A percentile compares a stretch with the other conserved stretches of the same genome.
Conservation (phyloP, 495 filamentous ascomycete species). For the Astrothelium macrocarpum region DNA sequence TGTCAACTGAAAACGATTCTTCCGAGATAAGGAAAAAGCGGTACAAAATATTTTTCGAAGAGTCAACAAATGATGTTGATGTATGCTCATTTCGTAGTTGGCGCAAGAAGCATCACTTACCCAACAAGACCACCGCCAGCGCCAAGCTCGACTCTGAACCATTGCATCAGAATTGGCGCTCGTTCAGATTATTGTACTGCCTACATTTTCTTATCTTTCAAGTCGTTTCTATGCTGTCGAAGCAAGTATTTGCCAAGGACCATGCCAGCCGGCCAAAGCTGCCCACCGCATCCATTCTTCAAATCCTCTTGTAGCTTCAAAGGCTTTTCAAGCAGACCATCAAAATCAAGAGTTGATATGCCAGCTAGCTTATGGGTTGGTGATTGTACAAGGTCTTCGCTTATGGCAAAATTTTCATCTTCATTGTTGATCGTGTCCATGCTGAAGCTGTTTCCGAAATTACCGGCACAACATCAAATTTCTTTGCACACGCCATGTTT, state of each 20-base stretch:
- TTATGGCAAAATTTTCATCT: constrained; percentile 39
- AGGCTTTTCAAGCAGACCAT: constrained; percentile 56
- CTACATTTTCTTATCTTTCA: constrained; percentile 64
- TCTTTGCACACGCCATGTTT: not conserved
- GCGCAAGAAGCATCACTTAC: constrained; percentile 20
- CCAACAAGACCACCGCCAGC: constrained; percentile 86
- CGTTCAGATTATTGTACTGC: no score
- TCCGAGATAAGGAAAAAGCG: not conserved
- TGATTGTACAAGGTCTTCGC: constrained; percentile 58
- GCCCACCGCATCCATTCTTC: constrained; percentile 77
- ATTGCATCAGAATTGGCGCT: constrained; percentile 13
- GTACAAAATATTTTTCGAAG: not conserved
- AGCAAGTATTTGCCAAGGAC: constrained; percentile 77
- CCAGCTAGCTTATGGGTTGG: constrained; percentile 55
- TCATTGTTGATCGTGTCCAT: constrained; percentile 14
- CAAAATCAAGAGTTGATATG: constrained; percentile 57
- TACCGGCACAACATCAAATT: not conserved
- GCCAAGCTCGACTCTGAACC: constrained; percentile 73
- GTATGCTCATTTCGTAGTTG: not conserved
- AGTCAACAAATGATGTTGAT: no score
- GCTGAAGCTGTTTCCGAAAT: not conserved
- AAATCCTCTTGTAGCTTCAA: constrained; percentile 77
- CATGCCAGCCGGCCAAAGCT: constrained; percentile 90
- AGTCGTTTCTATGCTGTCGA: constrained; percentile 47
- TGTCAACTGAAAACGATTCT: not conserved